phyloP scores from a whole-genome alignment of 1,139 yeast genomes.

The Saccharomyces hybrid region DNA sequence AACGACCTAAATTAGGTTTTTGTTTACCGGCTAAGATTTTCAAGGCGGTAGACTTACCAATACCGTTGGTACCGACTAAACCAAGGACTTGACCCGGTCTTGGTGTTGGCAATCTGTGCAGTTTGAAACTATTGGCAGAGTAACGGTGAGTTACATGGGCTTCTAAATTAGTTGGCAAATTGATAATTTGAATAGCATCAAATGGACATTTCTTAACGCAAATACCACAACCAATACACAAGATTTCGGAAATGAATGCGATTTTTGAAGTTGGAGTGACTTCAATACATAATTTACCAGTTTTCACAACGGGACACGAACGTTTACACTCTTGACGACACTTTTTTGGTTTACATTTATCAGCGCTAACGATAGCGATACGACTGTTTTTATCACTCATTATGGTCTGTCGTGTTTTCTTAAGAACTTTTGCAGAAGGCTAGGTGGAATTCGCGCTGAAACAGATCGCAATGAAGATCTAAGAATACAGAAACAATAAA shows the following conservation, averaged over 20 bases:
- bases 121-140: conserved; percentile 94
- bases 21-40: conserved; percentile 97
- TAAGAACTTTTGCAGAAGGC: background rate
- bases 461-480: background rate
- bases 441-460: background rate
- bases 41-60: conserved; percentile 96
- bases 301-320: conserved; percentile 94
- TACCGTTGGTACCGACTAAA: conserved; percentile 97
- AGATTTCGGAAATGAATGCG: conserved; percentile 89
- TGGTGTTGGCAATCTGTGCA: conserved; percentile 95
- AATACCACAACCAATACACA: conserved; percentile 99
- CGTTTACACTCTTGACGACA: conserved; percentile 97
- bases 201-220: conserved; percentile 98
- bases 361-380: conserved; percentile 90
- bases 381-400: conserved; percentile 64
- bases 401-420: conserved; percentile 1
- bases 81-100: conserved; percentile 99
- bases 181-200: conserved; percentile 91
- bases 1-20: conserved; percentile 91
- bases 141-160: conserved; percentile 92
- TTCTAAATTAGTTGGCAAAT: conserved; percentile 91
- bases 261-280: conserved; percentile 85
- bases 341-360: conserved; percentile 95
- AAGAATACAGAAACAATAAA: background rate
- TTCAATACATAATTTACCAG: conserved; percentile 96